Conservation (phyloP, 2,329 filamentous ascomycete genomes). For the Dothistroma septosporum region DNA sequence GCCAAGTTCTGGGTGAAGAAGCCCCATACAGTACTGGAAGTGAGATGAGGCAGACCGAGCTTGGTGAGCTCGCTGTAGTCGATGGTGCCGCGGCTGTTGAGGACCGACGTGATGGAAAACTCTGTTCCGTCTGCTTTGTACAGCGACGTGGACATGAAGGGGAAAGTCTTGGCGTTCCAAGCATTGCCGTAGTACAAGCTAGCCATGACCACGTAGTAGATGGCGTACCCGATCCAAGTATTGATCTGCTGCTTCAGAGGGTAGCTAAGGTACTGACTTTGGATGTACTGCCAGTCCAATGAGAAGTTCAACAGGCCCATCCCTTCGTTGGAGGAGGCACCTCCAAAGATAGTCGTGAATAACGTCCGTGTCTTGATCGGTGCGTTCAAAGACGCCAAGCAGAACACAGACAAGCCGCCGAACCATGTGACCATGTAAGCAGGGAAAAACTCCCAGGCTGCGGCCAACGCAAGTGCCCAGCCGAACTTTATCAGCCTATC, state of each 20-base stretch:
- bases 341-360: constrained; percentile 51
- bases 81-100: constrained; percentile 41
- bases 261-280: constrained; percentile 49
- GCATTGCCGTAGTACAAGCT: constrained; percentile 44
- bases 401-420: constrained; percentile 43
- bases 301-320: constrained; percentile 43
- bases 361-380: constrained; percentile 42
- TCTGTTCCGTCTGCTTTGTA: constrained; percentile 38
- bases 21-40: constrained; percentile 10
- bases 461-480: constrained; percentile 39
- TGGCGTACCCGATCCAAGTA: constrained; percentile 42
- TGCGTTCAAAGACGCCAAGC: constrained; percentile 49
- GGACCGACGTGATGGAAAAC: constrained; percentile 35
- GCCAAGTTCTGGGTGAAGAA: constrained; percentile 12
- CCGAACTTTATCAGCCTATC: constrained; percentile 42
- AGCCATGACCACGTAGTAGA: constrained; percentile 45
- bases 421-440: constrained; percentile 46
- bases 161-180: constrained; percentile 41
- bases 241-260: constrained; percentile 48
- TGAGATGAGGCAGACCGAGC: constrained; percentile 5
- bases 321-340: constrained; percentile 45
- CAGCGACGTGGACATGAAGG: constrained; percentile 43
- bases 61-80: constrained; percentile 32
- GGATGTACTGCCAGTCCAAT: constrained; percentile 49
- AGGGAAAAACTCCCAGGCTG: constrained; percentile 49